Evolutionary conservation across 805 yeast genomes (phyloP), one percentile per base, ranked within the genome.

Genomic region (Isabelozyma heimii): DNA sequence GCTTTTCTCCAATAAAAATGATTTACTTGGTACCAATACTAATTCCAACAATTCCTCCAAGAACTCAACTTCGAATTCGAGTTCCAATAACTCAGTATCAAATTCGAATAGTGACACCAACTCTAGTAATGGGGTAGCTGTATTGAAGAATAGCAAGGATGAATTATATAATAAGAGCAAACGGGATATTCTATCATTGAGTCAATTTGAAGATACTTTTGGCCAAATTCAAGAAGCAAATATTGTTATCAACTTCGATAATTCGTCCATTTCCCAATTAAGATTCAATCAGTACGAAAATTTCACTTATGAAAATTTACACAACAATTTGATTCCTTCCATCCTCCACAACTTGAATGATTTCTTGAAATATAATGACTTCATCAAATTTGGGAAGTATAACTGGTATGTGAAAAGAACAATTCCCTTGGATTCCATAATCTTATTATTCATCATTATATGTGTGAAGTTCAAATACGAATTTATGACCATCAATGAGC

Each of bases 381-480:
- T 78, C 54, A 73, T 76, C 48, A 73, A 76, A 45, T 79, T 76
- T 58, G 81, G 81, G 5, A 73, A 76, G 48, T 82, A 70, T 60
- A 82, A 82, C 54, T 82, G 87, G 87, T 82, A 81, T 52, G 72
- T 82, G 44, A 76, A 82, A 56, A 69, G 84, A 42, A 79, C 81
- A n/a, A 74, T 82, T 43, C 87, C 87, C 2, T 68, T 82, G 45
- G 85, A 82, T 61, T 80, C 84, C 7, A 72, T 82, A 13, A 77
- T 81, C 12, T 60, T 82, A 46, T 64, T 81, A 50, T 67, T 80
- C 53, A 77, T 80, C 12, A 78, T 82, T 30, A 69, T 82, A 44
- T 73, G 80, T 2, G 77, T 81, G 7, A 83, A 82, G 58, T 67
- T 81, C 58, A 77, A 77, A 49, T 70, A 66, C 48, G 69, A 71